These are phyloP conservation scores for Pestalotiopsis sp. DNA, from an alignment of 2,329 filamentous ascomycete genomes.

Conservation along the genomic window DNA sequence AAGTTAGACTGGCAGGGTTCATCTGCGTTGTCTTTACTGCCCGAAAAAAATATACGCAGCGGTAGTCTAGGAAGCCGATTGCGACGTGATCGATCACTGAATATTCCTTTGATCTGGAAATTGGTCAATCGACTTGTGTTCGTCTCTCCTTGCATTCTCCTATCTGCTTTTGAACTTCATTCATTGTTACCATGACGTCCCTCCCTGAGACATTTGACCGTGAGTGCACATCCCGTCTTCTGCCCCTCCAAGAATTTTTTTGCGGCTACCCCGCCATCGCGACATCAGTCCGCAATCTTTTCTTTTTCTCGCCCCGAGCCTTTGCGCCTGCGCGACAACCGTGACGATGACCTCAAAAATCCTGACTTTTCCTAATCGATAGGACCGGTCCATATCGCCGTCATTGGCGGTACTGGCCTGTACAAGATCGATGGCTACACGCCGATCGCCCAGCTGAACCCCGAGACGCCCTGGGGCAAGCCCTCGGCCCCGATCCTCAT, in stretches of 20 bases:
- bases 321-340: conserved; percentile 6
- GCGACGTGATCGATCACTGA: not conserved
- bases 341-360: conserved; percentile 13
- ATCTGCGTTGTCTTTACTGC: not conserved
- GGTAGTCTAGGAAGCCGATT: not conserved
- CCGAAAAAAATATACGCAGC: too few species aligned
- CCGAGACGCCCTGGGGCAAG: conserved; percentile 83
- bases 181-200: conserved; percentile 42
- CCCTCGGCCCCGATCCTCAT: conserved; percentile 79
- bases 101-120: not conserved
- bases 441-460: conserved; percentile 75
- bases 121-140: not conserved
- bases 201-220: conserved; percentile 61
- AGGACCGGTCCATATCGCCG: conserved; percentile 79
- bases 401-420: conserved; percentile 92
- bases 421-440: conserved; percentile 84
- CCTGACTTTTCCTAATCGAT: not conserved
- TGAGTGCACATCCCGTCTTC: conserved; percentile 33
- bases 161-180: not conserved
- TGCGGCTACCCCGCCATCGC: conserved; percentile 8
- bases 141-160: not conserved
- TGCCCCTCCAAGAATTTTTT: not conserved
- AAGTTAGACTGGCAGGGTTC: not conserved
- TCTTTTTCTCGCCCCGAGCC: not conserved
- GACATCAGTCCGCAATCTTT: not conserved